A percentile compares a stretch with the other conserved stretches of the same genome.
These are phyloP conservation scores for Penicillium sp. DNA, from an alignment of 2,329 filamentous ascomycete species.

Conservation along the genomic window DNA sequence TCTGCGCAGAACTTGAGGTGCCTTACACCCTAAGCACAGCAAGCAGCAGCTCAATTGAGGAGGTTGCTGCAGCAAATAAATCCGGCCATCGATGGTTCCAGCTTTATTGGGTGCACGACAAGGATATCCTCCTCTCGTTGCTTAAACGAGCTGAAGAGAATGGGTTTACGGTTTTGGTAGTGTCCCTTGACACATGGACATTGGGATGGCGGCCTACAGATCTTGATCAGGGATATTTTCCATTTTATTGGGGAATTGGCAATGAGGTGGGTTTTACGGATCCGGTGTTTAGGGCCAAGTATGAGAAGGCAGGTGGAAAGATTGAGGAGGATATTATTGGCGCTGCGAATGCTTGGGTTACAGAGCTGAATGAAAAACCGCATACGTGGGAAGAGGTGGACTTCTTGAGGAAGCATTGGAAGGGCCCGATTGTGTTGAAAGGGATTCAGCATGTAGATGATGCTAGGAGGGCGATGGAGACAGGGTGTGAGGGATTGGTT, in stretches of 20 bases:
- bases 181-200: too few species aligned
- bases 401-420: conserved; percentile 58
- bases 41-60: conserved; percentile 61
- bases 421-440: conserved; percentile 61
- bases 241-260: conserved; percentile 59
- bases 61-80: conserved; percentile 60
- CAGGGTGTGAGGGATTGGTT: conserved; percentile 50
- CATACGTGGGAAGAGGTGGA: conserved; percentile 61
- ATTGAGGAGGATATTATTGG: conserved; percentile 44
- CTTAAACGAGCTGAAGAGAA: conserved; percentile 59
- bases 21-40: conserved; percentile 69
- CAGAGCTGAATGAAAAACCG: conserved; percentile 51
- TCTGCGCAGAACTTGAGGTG: conserved; percentile 58
- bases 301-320: conserved; percentile 47
- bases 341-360: conserved; percentile 54
- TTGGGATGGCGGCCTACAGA: conserved; percentile 63
- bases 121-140: conserved; percentile 65
- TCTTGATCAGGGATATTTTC: conserved; percentile 55
- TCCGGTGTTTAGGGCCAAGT: conserved; percentile 62
- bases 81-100: conserved; percentile 67
- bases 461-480: conserved; percentile 45
- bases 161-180: conserved; percentile 52
- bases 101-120: conserved; percentile 69
- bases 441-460: conserved; percentile 55
- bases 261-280: conserved; percentile 64